phyloP scores from a whole-genome alignment of 306 rosid species.

The Cucumis hystrix region DNA sequence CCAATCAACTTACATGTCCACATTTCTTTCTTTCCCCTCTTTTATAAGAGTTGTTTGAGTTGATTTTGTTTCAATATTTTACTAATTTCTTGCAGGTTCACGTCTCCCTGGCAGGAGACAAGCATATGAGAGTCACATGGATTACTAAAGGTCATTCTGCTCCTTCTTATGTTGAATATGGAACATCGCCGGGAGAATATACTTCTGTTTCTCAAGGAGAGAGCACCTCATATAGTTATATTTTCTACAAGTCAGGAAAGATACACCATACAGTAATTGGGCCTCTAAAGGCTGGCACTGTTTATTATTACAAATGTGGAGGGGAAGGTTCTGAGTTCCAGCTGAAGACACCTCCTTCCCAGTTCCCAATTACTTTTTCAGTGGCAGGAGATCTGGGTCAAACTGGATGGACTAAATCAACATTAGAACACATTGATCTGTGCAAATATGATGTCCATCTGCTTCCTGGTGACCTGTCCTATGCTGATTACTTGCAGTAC shows the following conservation, averaged over 20 bases:
- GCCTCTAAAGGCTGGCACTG: constrained; percentile 51
- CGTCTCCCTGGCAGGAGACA: constrained; percentile 76
- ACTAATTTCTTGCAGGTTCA: constrained; percentile 54
- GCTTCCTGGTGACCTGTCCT: constrained; percentile 90
- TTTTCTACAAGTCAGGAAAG: constrained; percentile 68
- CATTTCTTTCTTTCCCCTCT: not conserved
- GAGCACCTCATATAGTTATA: constrained; percentile 52
- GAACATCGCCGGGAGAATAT: constrained; percentile 48
- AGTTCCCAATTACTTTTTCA: constrained; percentile 66
- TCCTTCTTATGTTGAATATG: constrained; percentile 73
- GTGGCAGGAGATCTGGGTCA: constrained; percentile 95
- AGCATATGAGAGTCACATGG: constrained; percentile 75
- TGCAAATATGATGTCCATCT: constrained; percentile 72
- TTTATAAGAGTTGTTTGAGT: not conserved
- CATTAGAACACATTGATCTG: constrained; percentile 56
- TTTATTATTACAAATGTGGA: constrained; percentile 74
- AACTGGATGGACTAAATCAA: constrained; percentile 85
- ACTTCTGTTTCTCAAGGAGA: constrained; percentile 51
- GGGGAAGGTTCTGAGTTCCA: constrained; percentile 62
- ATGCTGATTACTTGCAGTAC: constrained; percentile 70
- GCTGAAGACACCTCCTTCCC: constrained; percentile 79
- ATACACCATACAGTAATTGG: constrained; percentile 88
- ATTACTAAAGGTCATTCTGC: constrained; percentile 43
- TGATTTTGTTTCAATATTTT: constrained; percentile 2
- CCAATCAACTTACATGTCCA: not conserved